Conservation (phyloP, 192 early-diverging fungal species). For the Diversispora eburnea region DNA sequence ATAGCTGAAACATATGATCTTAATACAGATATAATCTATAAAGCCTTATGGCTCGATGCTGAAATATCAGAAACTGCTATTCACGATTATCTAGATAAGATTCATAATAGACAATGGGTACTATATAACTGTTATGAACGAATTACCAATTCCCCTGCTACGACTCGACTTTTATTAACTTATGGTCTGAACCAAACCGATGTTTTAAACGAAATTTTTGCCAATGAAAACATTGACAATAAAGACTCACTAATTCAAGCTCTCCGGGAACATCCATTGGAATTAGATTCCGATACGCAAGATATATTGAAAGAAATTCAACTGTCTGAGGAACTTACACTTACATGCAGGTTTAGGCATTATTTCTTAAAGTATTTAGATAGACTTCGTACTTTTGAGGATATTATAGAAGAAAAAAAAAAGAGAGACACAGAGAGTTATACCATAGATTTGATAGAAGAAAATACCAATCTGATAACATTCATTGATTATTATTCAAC, state of each 20-base stretch:
- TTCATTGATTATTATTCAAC: conserved; percentile 23
- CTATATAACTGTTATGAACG: conserved; percentile 47
- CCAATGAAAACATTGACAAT: conserved; percentile 24
- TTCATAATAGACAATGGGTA: conserved; percentile 61
- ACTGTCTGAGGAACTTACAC: conserved; percentile 35
- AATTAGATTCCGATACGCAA: neutral
- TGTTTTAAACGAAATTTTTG: conserved; percentile 38
- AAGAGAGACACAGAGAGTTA: neutral
- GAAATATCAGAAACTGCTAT: conserved; percentile 38
- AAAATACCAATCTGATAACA: neutral
- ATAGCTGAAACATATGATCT: conserved; percentile 51
- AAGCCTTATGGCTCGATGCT: conserved; percentile 54
- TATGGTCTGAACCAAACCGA: conserved; percentile 54
- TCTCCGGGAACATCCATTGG: conserved; percentile 20
- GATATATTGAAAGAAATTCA: conserved; percentile 13
- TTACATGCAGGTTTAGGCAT: conserved; percentile 48
- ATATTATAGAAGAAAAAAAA: conserved; percentile 39
- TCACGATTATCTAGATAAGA: conserved; percentile 41
- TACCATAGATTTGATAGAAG: conserved; percentile 6
- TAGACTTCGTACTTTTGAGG: conserved; percentile 57
- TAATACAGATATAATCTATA: conserved; percentile 58
- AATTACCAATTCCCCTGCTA: conserved; percentile 32
- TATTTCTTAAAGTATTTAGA: conserved; percentile 60
- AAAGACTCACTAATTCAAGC: conserved; percentile 32
- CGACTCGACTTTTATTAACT: conserved; percentile 42